Conservation (phyloP, 371 early-diverging fungal species). For the Mortierella sp. region DNA sequence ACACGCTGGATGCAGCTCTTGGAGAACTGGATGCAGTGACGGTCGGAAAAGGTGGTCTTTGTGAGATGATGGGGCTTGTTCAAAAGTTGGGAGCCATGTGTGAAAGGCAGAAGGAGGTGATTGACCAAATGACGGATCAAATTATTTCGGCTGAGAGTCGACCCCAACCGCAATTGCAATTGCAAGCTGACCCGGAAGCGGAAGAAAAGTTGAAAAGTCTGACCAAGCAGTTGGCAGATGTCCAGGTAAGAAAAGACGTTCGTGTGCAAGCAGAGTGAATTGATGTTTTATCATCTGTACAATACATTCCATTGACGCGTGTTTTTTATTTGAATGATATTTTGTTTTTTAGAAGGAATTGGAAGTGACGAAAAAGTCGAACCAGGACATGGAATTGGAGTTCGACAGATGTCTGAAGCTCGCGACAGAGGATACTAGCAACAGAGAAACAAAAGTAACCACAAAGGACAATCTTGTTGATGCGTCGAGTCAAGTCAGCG, state of each 20-base stretch:
- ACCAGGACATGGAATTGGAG: constrained; percentile 1
- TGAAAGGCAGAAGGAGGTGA: constrained; percentile 42
- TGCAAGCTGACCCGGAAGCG: constrained; percentile 1
- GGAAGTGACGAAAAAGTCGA: background rate
- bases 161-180: background rate
- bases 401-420: background rate
- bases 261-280: no score
- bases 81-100: constrained; percentile 27
- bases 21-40: constrained; percentile 15
- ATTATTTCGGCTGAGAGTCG: constrained; percentile 21
- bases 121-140: constrained; percentile 47
- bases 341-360: background rate
- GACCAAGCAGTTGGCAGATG: constrained; percentile 15
- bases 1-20: constrained; percentile 26
- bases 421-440: background rate
- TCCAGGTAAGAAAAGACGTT: constrained; percentile 12
- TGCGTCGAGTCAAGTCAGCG: constrained; percentile 36
- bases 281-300: no score
- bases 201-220: constrained; percentile 18
- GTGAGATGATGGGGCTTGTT: constrained; percentile 31
- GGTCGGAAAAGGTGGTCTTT: constrained; percentile 39
- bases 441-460: background rate
- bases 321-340: background rate
- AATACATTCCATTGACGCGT: no score
- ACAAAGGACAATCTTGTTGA: constrained; percentile 9